Evolutionary conservation across 805 yeast species (phyloP).

Genomic region (Starmera amethionina): DNA sequence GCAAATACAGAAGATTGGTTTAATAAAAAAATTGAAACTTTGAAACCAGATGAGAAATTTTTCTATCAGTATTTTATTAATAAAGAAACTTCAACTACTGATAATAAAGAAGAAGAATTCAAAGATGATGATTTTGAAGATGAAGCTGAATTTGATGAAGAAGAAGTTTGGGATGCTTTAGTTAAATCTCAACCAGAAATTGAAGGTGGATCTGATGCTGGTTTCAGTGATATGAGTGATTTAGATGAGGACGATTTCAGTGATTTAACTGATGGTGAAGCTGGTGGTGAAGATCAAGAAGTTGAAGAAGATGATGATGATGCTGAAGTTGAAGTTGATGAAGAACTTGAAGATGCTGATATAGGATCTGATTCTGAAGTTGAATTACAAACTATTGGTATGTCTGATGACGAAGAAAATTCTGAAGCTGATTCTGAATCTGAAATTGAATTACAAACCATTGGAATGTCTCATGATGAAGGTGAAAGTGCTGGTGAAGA

Average conservation of each 20-base stretch:
- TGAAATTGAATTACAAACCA: conserved; percentile 29
- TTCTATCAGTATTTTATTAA: conserved; percentile 76
- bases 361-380: conserved; percentile 20
- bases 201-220: conserved; percentile 38
- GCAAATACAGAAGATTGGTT: conserved; percentile 85
- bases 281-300: conserved; percentile 27
- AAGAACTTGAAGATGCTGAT: conserved; percentile 20
- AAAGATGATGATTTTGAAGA: conserved; percentile 27
- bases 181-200: conserved; percentile 67
- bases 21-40: conserved; percentile 45
- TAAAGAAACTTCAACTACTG: conserved; percentile 32
- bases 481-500: conserved; percentile 14
- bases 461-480: conserved; percentile 20
- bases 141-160: conserved; percentile 48
- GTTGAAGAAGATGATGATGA: conserved; percentile 28
- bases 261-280: conserved; percentile 49
- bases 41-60: conserved; percentile 83
- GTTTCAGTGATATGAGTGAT: conserved; percentile 30
- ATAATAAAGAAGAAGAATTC: conserved; percentile 16
- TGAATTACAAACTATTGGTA: conserved; percentile 27
- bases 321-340: conserved; percentile 14
- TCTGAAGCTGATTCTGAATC: conserved; percentile 10
- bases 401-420: conserved; percentile 20
- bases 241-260: conserved; percentile 51
- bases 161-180: conserved; percentile 73